phyloP scores from a whole-genome alignment of 2,329 filamentous ascomycete species.

The Geosmithia morbida region DNA sequence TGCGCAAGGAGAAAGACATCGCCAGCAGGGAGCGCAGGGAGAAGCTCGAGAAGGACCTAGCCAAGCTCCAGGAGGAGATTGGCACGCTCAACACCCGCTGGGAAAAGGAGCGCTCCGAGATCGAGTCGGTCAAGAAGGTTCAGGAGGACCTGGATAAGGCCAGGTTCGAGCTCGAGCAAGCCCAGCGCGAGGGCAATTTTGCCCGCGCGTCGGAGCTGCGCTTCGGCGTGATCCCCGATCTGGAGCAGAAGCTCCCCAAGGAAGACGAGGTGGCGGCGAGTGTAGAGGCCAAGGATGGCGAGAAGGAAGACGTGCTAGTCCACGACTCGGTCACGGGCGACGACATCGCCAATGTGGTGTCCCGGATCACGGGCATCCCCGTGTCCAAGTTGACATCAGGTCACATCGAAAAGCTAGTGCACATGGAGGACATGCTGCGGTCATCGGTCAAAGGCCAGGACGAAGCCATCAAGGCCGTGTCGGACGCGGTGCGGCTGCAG shows the following conservation, averaged over 20 bases:
- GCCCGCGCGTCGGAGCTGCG: constrained; percentile 79
- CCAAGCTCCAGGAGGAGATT: constrained; percentile 63
- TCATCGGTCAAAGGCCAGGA: constrained; percentile 84
- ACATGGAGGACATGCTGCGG: constrained; percentile 84
- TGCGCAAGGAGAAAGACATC: constrained; percentile 87
- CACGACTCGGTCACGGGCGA: constrained; percentile 93
- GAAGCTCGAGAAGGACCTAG: constrained; percentile 66
- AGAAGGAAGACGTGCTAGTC: constrained; percentile 42
- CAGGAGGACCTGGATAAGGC: constrained; percentile 84
- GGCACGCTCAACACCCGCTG: constrained; percentile 65
- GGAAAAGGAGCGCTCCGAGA: constrained; percentile 79
- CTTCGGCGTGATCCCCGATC: constrained; percentile 70
- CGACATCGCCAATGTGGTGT: constrained; percentile 87
- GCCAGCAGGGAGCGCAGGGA: constrained; percentile 77
- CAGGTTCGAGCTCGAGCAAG: constrained; percentile 71
- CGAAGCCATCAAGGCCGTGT: constrained; percentile 79
- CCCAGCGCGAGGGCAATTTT: constrained; percentile 79
- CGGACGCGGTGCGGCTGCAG: constrained; percentile 87
- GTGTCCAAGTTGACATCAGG: constrained; percentile 85
- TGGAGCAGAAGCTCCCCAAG: constrained; percentile 67
- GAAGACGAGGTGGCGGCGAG: constrained; percentile 41
- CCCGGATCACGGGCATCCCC: constrained; percentile 81
- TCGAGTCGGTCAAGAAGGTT: constrained; percentile 72
- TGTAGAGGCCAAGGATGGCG: constrained; percentile 17
- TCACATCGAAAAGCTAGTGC: constrained; percentile 85